These are phyloP conservation scores for Magnolia kwangsiensis DNA, from an alignment of 164 flowering plant species.

Conservation along the genomic window DNA sequence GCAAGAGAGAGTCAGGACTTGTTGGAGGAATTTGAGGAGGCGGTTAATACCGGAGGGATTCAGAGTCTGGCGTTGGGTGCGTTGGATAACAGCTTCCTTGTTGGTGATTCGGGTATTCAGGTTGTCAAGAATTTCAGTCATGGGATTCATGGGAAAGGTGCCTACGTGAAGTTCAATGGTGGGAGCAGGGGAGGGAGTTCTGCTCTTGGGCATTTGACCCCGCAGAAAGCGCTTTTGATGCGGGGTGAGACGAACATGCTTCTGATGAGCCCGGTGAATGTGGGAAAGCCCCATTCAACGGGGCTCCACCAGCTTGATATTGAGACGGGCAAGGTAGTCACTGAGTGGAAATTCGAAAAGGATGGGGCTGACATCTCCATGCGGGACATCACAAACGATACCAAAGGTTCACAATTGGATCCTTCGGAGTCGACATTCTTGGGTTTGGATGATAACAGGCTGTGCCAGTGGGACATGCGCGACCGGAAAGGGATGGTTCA, in stretches of 20 bases:
- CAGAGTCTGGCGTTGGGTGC: slow-evolving; percentile 98
- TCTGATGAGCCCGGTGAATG: slow-evolving; percentile 69
- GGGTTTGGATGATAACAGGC: slow-evolving; percentile 87
- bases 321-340: slow-evolving; percentile 85
- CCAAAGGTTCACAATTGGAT: slow-evolving; percentile 85
- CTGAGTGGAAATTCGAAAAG: slow-evolving; percentile 84
- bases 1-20: slow-evolving; percentile 46
- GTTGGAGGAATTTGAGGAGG: slow-evolving; percentile 88
- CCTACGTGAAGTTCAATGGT: slow-evolving; percentile 54
- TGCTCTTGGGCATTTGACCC: slow-evolving; percentile 37
- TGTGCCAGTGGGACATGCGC: slow-evolving; percentile 98
- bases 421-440: slow-evolving; percentile 89
- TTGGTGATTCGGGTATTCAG: slow-evolving; percentile 79
- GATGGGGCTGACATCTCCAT: slow-evolving; percentile 79
- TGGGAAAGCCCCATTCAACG: slow-evolving; percentile 51
- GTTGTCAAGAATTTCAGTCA: slow-evolving; percentile 88
- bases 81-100: slow-evolving; percentile 90
- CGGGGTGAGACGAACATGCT: slow-evolving; percentile 91
- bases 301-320: slow-evolving; percentile 90
- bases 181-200: slow-evolving; percentile 6
- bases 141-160: slow-evolving; percentile 95
- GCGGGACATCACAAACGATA: slow-evolving; percentile 84
- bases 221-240: slow-evolving; percentile 80
- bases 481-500: slow-evolving; percentile 89
- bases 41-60: slow-evolving; percentile 71